These are phyloP conservation scores for Botrytis byssoidea DNA, from an alignment of 2,329 filamentous ascomycete genomes.

Conservation along the genomic window DNA sequence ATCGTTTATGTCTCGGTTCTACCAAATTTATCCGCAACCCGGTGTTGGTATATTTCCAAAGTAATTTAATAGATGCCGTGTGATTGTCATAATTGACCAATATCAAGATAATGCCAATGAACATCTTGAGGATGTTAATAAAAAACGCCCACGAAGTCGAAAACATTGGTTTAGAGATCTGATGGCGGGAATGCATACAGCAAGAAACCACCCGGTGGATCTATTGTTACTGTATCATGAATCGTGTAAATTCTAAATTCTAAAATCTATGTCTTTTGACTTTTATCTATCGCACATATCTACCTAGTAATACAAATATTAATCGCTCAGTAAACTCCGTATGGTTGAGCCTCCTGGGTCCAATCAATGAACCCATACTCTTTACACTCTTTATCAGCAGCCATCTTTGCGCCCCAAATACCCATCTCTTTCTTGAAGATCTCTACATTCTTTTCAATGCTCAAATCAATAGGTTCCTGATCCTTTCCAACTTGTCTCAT, in stretches of 20 bases:
- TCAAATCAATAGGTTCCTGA: constrained; percentile 53
- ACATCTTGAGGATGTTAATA: neutral
- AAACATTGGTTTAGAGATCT: neutral
- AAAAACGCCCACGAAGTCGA: neutral
- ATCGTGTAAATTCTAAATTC: neutral
- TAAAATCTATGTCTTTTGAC: neutral
- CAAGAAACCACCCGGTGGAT: too few species aligned
- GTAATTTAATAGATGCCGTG: neutral
- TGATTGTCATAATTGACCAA: too few species aligned
- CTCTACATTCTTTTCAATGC: constrained; percentile 47
- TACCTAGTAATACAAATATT: neutral
- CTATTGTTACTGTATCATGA: constrained; percentile 15
- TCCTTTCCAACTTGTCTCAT: constrained; percentile 50
- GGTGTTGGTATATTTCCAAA: neutral
- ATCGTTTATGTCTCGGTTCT: neutral
- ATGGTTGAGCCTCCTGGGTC: constrained; percentile 28
- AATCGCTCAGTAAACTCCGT: constrained; percentile 2
- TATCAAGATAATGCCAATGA: neutral
- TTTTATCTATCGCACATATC: neutral
- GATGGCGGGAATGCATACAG: neutral
- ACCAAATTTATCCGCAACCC: too few species aligned
- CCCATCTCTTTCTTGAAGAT: constrained; percentile 49
- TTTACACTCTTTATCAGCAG: constrained; percentile 40
- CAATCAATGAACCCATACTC: constrained; percentile 48
- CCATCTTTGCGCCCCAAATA: constrained; percentile 44